phyloP scores from a whole-genome alignment of 2,329 filamentous ascomycete genomes.

The Myriosclerotinia scirpicola region DNA sequence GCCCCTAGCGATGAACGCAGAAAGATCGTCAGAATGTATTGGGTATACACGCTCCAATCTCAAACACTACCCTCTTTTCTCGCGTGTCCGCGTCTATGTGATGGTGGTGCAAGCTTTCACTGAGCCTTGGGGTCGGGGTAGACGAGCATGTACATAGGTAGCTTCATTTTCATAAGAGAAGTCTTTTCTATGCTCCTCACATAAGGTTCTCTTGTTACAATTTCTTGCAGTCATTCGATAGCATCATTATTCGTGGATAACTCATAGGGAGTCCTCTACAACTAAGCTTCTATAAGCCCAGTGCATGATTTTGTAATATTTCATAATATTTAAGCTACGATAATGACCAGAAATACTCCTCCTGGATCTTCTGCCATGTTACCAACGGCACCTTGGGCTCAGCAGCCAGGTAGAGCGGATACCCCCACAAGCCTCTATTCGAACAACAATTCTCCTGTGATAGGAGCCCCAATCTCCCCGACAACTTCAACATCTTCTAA shows the following conservation, averaged over 20 bases:
- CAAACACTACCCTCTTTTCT: conserved; percentile 1
- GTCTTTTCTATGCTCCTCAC: not conserved
- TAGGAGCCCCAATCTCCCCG: not conserved
- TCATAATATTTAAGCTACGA: not conserved
- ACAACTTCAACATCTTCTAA: not conserved
- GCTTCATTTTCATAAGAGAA: conserved; percentile 10
- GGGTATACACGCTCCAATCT: not conserved
- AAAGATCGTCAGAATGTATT: not conserved
- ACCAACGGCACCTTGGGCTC: conserved; percentile 8
- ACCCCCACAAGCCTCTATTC: conserved; percentile 11
- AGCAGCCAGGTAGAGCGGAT: not conserved
- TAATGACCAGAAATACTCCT: not conserved
- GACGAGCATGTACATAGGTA: not conserved
- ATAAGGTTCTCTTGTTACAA: not conserved
- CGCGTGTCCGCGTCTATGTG: conserved; percentile 15
- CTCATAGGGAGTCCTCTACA: not conserved
- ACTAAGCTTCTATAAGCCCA: not conserved
- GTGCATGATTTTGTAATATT: not conserved
- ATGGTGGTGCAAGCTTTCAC: not conserved
- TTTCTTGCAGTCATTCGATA: not conserved
- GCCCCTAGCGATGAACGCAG: conserved; percentile 10
- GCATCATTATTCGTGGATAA: not conserved
- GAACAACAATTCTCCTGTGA: not conserved
- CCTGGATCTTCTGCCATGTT: not conserved
- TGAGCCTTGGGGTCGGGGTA: not conserved